Percentiles rank a stretch among this genome's conserved stretches.
phyloP scores from a whole-genome alignment of 805 yeast species.

The Suhomyces emberorum region DNA sequence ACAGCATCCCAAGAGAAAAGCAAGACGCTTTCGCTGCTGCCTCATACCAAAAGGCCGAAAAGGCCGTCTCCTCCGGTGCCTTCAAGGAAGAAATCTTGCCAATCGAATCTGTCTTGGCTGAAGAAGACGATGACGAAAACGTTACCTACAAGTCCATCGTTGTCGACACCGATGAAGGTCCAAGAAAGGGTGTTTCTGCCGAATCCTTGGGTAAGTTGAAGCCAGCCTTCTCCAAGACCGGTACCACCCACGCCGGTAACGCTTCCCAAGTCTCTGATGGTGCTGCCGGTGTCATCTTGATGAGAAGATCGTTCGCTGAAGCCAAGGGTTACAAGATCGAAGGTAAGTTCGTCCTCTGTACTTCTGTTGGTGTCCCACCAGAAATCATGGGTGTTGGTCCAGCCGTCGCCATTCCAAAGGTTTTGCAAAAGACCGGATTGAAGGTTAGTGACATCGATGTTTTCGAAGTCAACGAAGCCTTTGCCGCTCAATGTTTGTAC shows the following conservation, averaged over 20 bases:
- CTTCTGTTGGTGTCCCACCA: slow-evolving; percentile 91
- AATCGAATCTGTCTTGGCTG: slow-evolving; percentile 56
- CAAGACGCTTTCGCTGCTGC: slow-evolving; percentile 90
- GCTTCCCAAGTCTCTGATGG: slow-evolving; percentile 96
- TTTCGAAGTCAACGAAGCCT: slow-evolving; percentile 93
- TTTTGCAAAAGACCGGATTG: slow-evolving; percentile 60
- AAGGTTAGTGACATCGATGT: slow-evolving; percentile 63
- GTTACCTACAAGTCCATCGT: slow-evolving; percentile 38
- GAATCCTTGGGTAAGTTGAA: slow-evolving; percentile 67
- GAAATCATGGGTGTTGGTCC: slow-evolving; percentile 99
- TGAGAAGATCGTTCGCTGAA: slow-evolving; percentile 84
- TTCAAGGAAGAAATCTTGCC: slow-evolving; percentile 91
- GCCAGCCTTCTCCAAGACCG: slow-evolving; percentile 85
- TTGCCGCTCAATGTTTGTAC: slow-evolving; percentile 90
- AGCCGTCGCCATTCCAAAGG: slow-evolving; percentile 88
- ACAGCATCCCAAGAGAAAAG: slow-evolving; percentile 56
- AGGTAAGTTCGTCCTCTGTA: slow-evolving; percentile 77
- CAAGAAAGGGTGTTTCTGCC: slow-evolving; percentile 82
- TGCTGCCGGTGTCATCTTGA: slow-evolving; percentile 84
- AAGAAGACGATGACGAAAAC: slow-evolving; percentile 54
- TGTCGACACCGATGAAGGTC: slow-evolving; percentile 82
- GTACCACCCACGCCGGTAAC: slow-evolving; percentile 92
- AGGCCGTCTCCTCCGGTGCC: slow-evolving; percentile 65
- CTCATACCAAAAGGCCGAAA: slow-evolving; percentile 81
- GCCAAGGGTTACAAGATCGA: slow-evolving; percentile 64